Percentiles rank a stretch among this genome's conserved stretches.
Evolutionary conservation across 1,284 basidiomycete species (phyloP).

Genomic region (Agroathelia rolfsii): DNA sequence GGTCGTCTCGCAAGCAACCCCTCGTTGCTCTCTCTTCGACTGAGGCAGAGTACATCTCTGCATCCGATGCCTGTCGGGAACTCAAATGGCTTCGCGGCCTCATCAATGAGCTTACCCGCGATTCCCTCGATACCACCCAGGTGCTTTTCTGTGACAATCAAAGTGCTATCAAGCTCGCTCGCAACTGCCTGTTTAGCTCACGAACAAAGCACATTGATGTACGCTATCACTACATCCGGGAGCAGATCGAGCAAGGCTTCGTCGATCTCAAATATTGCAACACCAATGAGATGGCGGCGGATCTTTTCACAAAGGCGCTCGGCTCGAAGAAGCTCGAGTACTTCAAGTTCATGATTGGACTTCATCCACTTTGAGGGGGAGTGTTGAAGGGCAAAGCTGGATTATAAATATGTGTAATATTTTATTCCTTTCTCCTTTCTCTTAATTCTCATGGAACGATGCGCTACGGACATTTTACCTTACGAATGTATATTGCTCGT

Average conservation of each 20-base stretch:
- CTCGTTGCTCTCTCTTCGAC: slow-evolving; percentile 19
- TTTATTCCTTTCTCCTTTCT: too few species aligned
- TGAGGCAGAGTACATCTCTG: slow-evolving; percentile 20
- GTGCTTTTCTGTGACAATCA: slow-evolving; percentile 23
- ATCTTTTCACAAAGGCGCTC: slow-evolving; percentile 21
- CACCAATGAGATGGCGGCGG: slow-evolving; percentile 17
- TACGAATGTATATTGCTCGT: too few species aligned
- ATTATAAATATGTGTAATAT: too few species aligned
- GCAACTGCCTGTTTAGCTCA: slow-evolving; percentile 21
- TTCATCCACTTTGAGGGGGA: too few species aligned
- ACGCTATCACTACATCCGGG: slow-evolving; percentile 25
- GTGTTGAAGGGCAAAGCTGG: too few species aligned
- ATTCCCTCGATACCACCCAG: slow-evolving; percentile 8
- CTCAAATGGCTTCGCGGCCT: slow-evolving; percentile 13
- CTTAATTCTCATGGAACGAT: too few species aligned
- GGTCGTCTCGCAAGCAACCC: slow-evolving; percentile 20
- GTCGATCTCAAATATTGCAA: slow-evolving; percentile 16
- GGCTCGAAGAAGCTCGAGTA: slow-evolving; percentile 14
- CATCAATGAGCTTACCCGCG: slow-evolving; percentile 11
- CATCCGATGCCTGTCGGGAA: slow-evolving; percentile 9
- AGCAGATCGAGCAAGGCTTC: slow-evolving; percentile 18
- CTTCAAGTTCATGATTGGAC: too few species aligned
- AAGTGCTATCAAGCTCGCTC: slow-evolving; percentile 20
- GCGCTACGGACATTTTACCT: too few species aligned
- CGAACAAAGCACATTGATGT: slow-evolving; percentile 35